Evolutionary conservation across 176 grass and related monocot species (phyloP).

Genomic region (barley (Hordeum vulgare)): MorexV3_pseudomolecules_assembly NC_058524.1:451070704-451071203

Average conservation of each 20-base stretch:
- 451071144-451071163: background rate
- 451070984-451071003: conserved; percentile 27
- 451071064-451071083: background rate
- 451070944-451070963: background rate
- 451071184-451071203: background rate
- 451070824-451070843: conserved; percentile 86
- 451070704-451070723: conserved; percentile 36
- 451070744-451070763: conserved; percentile 3
- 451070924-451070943: background rate
- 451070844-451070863: conserved; percentile 65
- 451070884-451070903: conserved; percentile 26
- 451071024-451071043: conserved; percentile 9
- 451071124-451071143: background rate
- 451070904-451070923: conserved; percentile 23
- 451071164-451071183: background rate
- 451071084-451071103: background rate
- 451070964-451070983: conserved; percentile 17
- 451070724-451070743: conserved; percentile 26
- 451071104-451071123: conserved; percentile 6
- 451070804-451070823: conserved; percentile 72
- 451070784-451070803: conserved; percentile 45
- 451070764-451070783: conserved; percentile 64
- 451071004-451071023: conserved; percentile 17
- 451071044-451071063: conserved; percentile 51
- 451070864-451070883: conserved; percentile 37